phyloP scores from a whole-genome alignment of 345 rosid species.

The Sisymbrium irio region DNA sequence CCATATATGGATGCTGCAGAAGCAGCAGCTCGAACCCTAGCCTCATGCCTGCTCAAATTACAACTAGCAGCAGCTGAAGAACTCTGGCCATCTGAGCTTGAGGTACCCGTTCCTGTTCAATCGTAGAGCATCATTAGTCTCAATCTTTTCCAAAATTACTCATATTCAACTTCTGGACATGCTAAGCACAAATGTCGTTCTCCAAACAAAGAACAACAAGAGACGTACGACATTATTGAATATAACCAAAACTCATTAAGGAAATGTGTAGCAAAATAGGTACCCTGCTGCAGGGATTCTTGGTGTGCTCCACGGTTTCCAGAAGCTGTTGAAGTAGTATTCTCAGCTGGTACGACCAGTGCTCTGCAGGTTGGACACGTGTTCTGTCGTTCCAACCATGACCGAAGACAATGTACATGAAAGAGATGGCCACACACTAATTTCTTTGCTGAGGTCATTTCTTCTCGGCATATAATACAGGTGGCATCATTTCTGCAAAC shows the following conservation, averaged over 20 bases:
- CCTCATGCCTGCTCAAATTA: constrained; percentile 59
- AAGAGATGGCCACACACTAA: constrained; percentile 91
- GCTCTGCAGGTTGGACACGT: constrained; percentile 98
- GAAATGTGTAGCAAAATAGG: constrained; percentile 7
- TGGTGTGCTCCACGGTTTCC: constrained; percentile 56
- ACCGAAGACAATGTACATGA: constrained; percentile 94
- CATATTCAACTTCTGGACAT: background rate
- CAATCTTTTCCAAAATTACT: background rate
- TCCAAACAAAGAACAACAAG: constrained; percentile 4
- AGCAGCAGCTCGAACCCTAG: constrained; percentile 79
- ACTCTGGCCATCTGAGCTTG: constrained; percentile 48
- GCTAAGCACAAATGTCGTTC: background rate
- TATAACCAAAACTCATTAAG: background rate
- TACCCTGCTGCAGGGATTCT: constrained; percentile 55
- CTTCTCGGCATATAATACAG: constrained; percentile 97
- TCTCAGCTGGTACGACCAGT: constrained; percentile 79
- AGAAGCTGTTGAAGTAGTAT: constrained; percentile 48
- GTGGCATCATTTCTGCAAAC: constrained; percentile 83
- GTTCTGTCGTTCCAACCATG: constrained; percentile 95
- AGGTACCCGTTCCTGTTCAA: constrained; percentile 45
- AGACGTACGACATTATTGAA: background rate
- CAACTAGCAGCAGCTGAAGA: constrained; percentile 36
- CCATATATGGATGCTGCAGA: constrained; percentile 81
- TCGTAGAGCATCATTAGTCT: constrained; percentile 15
- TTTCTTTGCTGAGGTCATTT: constrained; percentile 94